Percentiles rank a stretch among this genome's conserved stretches.
phyloP scores from a whole-genome alignment of 345 rosid species.

The Passiflora organensis region DNA sequence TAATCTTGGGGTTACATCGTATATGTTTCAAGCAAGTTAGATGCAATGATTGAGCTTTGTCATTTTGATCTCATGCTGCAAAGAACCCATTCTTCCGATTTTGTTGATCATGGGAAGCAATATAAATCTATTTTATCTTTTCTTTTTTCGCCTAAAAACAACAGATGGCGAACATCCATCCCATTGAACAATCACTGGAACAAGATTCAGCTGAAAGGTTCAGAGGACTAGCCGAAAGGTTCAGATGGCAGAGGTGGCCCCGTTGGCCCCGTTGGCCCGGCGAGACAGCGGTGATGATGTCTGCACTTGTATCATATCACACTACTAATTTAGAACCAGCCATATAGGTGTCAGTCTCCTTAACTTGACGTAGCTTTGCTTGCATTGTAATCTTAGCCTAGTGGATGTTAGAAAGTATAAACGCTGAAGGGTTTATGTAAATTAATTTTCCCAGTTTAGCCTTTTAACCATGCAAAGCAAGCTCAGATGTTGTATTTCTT shows the following conservation, averaged over 20 bases:
- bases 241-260: slow-evolving; percentile 22
- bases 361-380: slow-evolving; percentile 10
- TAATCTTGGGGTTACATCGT: too few relatives aligned
- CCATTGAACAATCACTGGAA: slow-evolving; percentile 30
- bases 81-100: background rate
- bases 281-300: slow-evolving; percentile 5
- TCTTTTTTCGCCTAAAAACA: slow-evolving; percentile 27
- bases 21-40: background rate
- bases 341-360: background rate
- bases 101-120: slow-evolving; percentile 18
- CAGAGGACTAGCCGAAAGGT: slow-evolving; percentile 24
- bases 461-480: too few relatives aligned
- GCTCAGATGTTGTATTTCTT: too few relatives aligned
- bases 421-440: too few relatives aligned
- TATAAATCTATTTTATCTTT: slow-evolving; percentile 11
- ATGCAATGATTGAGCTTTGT: background rate
- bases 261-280: too few relatives aligned
- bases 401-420: too few relatives aligned
- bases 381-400: too few relatives aligned
- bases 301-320: slow-evolving; percentile 3
- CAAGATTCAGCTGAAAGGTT: slow-evolving; percentile 25
- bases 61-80: background rate
- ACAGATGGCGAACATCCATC: slow-evolving; percentile 34
- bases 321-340: slow-evolving; percentile 5
- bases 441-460: too few relatives aligned